A percentile compares a stretch with the other conserved stretches of the same genome.
phyloP scores from a whole-genome alignment of 2,329 filamentous ascomycete genomes.

The Xylariaceae sp. region DNA sequence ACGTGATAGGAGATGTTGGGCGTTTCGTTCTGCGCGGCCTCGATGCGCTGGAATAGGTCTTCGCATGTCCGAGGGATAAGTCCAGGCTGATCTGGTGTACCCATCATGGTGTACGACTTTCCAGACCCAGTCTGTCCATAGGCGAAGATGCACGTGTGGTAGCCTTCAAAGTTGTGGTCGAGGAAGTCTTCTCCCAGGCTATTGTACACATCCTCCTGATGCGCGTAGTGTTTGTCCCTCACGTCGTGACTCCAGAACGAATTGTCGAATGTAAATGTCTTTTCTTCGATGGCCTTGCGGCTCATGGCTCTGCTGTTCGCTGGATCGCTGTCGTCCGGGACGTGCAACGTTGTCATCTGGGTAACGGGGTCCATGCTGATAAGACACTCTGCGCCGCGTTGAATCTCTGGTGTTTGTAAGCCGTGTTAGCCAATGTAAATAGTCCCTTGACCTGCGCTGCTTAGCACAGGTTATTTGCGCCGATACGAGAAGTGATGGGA shows the following conservation, averaged over 20 bases:
- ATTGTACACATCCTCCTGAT: slow-evolving; percentile 91
- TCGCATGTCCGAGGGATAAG: slow-evolving; percentile 94
- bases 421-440: slow-evolving; percentile 4
- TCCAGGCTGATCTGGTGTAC: slow-evolving; percentile 75
- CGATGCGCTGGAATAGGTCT: slow-evolving; percentile 91
- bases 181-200: slow-evolving; percentile 93
- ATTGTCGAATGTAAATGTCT: slow-evolving; percentile 92
- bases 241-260: slow-evolving; percentile 95
- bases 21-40: slow-evolving; percentile 68
- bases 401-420: slow-evolving; percentile 59
- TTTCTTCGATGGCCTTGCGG: slow-evolving; percentile 77
- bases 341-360: slow-evolving; percentile 76
- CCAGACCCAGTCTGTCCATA: slow-evolving; percentile 97
- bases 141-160: slow-evolving; percentile 98
- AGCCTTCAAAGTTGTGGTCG: slow-evolving; percentile 98
- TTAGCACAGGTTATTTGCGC: not conserved
- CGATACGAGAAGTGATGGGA: not conserved
- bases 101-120: slow-evolving; percentile 99
- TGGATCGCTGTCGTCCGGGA: slow-evolving; percentile 57
- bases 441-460: slow-evolving; percentile 9
- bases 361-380: slow-evolving; percentile 86
- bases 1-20: slow-evolving; percentile 96
- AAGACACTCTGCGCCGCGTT: slow-evolving; percentile 76
- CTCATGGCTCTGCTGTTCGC: slow-evolving; percentile 57
- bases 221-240: slow-evolving; percentile 77